Evolutionary conservation across 352 stramenopile genomes (phyloP).

Genomic region (Phytophthora hibernalis): DNA sequence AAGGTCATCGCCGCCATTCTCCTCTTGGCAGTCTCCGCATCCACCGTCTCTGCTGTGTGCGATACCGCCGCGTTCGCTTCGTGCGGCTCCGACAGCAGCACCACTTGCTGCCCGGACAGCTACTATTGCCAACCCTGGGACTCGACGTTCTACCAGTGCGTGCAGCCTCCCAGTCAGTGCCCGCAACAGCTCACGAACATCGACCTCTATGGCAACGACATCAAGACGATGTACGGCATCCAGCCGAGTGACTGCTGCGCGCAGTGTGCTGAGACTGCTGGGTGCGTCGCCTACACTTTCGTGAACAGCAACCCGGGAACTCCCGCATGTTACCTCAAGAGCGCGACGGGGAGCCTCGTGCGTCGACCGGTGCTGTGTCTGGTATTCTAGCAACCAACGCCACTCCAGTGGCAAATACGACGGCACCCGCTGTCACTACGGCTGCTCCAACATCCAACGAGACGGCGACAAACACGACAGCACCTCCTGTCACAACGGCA

Average conservation of each 20-base stretch:
- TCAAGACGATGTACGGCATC: slow-evolving; percentile 43
- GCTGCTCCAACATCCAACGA: too few relatives aligned
- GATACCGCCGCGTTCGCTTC: slow-evolving; percentile 8
- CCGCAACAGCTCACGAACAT: slow-evolving; percentile 39
- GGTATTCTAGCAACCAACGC: slow-evolving; percentile 20
- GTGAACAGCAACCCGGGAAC: slow-evolving; percentile 42
- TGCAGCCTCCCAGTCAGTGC: slow-evolving; percentile 26
- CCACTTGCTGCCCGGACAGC: slow-evolving; percentile 26
- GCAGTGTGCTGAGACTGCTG: slow-evolving; percentile 28
- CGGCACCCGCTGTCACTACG: neutral
- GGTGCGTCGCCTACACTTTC: slow-evolving; percentile 50
- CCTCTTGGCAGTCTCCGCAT: slow-evolving; percentile 3
- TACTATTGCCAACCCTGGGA: slow-evolving; percentile 68
- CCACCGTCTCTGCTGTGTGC: slow-evolving; percentile 12
- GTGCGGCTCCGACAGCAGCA: slow-evolving; percentile 14
- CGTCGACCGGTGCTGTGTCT: slow-evolving; percentile 30
- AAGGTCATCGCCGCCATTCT: slow-evolving; percentile 8
- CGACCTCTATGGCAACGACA: slow-evolving; percentile 48
- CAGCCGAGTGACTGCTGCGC: slow-evolving; percentile 40
- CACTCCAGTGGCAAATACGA: too few relatives aligned
- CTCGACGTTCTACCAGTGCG: slow-evolving; percentile 48
- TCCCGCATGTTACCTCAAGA: slow-evolving; percentile 44
- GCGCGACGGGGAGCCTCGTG: slow-evolving; percentile 7
- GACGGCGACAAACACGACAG: neutral
- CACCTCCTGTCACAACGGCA: neutral